A percentile compares a stretch with the other conserved stretches of the same genome.
Evolutionary conservation across 2,329 filamentous ascomycete genomes (phyloP).

Genomic region (Colletotrichum melonis): DNA sequence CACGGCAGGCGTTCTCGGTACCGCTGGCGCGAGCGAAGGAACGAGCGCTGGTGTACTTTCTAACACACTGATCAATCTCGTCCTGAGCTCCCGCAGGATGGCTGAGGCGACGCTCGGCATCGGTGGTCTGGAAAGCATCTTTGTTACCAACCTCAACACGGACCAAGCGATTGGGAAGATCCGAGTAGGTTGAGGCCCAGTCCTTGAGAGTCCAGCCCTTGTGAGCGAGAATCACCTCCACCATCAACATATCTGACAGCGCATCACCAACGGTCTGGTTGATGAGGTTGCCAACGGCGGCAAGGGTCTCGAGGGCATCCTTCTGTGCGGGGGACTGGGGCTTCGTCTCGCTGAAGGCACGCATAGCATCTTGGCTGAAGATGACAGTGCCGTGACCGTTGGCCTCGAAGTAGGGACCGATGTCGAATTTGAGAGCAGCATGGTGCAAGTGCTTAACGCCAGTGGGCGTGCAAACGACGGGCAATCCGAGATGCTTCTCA

Average conservation of each 20-base stretch:
- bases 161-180: conserved; percentile 94
- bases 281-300: conserved; percentile 88
- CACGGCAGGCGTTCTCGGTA: conserved; percentile 94
- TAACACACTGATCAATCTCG: conserved; percentile 87
- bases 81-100: conserved; percentile 83
- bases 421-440: conserved; percentile 92
- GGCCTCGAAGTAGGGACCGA: conserved; percentile 98
- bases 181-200: conserved; percentile 92
- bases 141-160: conserved; percentile 91
- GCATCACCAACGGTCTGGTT: conserved; percentile 99
- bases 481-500: conserved; percentile 85
- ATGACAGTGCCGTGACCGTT: conserved; percentile 98
- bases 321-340: conserved; percentile 94
- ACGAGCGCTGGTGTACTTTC: conserved; percentile 90
- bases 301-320: conserved; percentile 86
- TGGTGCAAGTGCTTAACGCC: conserved; percentile 98
- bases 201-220: conserved; percentile 91
- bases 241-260: conserved; percentile 93
- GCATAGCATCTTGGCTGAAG: conserved; percentile 87
- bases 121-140: conserved; percentile 89
- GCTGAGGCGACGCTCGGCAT: conserved; percentile 89
- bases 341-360: conserved; percentile 80
- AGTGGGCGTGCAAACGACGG: conserved; percentile 92
- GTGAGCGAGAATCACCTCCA: conserved; percentile 95
- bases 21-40: conserved; percentile 93